A percentile compares a stretch with the other conserved stretches of the same genome.
phyloP scores from a whole-genome alignment of 345 rosid species.

The Turritis glabra region DNA sequence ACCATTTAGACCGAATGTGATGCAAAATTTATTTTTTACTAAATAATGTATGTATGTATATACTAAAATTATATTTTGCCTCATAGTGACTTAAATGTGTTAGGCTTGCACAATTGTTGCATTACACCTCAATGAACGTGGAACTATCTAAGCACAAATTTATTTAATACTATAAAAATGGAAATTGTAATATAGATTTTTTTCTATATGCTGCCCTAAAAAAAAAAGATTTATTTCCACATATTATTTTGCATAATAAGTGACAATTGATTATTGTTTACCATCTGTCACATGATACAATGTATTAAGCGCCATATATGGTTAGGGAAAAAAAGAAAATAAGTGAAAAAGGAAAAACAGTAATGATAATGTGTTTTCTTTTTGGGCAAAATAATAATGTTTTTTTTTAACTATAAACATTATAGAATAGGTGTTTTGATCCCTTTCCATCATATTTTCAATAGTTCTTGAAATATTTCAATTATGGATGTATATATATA shows the following conservation, averaged over 20 bases:
- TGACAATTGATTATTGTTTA: neutral
- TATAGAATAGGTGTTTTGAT: neutral
- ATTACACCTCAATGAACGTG: no score
- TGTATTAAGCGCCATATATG: neutral
- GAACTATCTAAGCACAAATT: no score
- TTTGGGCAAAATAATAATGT: neutral
- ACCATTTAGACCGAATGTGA: no score
- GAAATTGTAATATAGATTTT: neutral
- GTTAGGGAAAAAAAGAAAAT: neutral
- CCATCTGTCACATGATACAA: constrained; percentile 4
- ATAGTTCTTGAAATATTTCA: neutral
- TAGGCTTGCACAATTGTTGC: no score
- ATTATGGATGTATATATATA: no score
- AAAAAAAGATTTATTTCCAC: neutral
- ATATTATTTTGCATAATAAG: neutral
- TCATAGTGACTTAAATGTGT: no score
- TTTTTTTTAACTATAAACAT: neutral
- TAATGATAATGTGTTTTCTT: neutral
- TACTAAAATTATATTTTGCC: no score
- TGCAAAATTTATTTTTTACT: no score
- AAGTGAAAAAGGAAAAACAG: neutral
- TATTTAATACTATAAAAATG: neutral
- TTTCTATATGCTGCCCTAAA: neutral
- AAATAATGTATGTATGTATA: no score
- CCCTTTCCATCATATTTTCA: neutral